phyloP scores from a whole-genome alignment of 1,284 basidiomycete species.

The Peniophora sp. region DNA sequence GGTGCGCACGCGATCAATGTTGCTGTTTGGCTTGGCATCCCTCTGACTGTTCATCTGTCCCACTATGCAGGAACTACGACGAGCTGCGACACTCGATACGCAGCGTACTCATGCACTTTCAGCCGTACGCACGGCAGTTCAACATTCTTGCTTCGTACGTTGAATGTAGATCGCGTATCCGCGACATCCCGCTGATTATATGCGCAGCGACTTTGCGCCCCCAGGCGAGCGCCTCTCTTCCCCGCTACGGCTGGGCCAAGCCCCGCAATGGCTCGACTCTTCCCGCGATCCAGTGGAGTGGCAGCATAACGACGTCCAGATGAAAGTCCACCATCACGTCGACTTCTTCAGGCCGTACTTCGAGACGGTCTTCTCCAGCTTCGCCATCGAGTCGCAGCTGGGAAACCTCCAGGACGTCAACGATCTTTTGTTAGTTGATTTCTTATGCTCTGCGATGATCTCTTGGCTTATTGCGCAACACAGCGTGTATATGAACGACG shows the following conservation, averaged over 20 bases:
- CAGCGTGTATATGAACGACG: conserved; percentile 17
- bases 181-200: not conserved
- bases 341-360: conserved; percentile 19
- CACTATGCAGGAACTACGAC: not conserved
- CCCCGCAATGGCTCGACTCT: conserved; percentile 18
- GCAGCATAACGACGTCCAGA: conserved; percentile 15
- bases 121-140: not conserved
- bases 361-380: conserved; percentile 18
- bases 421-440: conserved; percentile 14
- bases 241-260: conserved; percentile 13
- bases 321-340: conserved; percentile 19
- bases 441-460: too few species aligned
- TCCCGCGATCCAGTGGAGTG: conserved; percentile 7
- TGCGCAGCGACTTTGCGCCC: not conserved
- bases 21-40: not conserved
- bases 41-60: not conserved
- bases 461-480: too few species aligned
- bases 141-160: not conserved
- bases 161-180: not conserved
- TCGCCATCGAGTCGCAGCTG: conserved; percentile 21
- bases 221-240: not conserved
- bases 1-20: not conserved
- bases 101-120: not conserved
- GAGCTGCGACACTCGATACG: not conserved
- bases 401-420: conserved; percentile 16